Base-by-base conservation (phyloP, 305 asterid species). In the Fraxinus ornus region DNA sequence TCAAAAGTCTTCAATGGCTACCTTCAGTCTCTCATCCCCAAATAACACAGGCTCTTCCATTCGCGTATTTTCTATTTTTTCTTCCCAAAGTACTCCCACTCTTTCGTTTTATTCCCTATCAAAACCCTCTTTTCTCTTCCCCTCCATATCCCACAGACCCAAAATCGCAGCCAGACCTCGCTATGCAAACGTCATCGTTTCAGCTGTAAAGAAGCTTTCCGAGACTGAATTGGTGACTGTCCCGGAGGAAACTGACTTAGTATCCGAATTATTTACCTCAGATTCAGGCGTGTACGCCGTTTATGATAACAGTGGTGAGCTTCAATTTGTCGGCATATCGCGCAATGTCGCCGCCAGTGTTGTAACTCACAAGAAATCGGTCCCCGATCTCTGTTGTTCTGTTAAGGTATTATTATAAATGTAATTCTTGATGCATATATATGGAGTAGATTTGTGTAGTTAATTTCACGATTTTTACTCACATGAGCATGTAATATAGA, bases 261-360 rank as follows among this genome's bases (percentile, higher is more conserved):
- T 86, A 8, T 3, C 83, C 19, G 93, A 91, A 70, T 47, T 60
- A 21, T 75, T 94, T 78, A 97, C 98, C 10, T 85, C 97, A 0
- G 86, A 77, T 83, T 84, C 97, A 78, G 99, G 98, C 15, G 98
- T 95, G 7, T 95, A 94, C 75, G 98, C 97, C 19, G 89, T 95
- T 74, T 94, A 90, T 82, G 90, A 93, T 79, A 83, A 82, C 73
- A 83, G 77, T 77, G 90, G 88, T 33, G 97, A 89, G 78, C 94
- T 95, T 71, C 98, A 95, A 78, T 95, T 94, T 83, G 83, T 95
- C 83, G 99, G 99, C 73, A 92, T 95, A 73, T 93, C 99, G 30
- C 86, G 96, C 71, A 94, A 94, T 84, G 87, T 94, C 78, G 95
- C 93, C 26, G 92, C 94, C 80, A 95, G 99, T 78, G 86, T 95